Evolutionary conservation across 2,329 filamentous ascomycete species (phyloP).

Genomic region (Penicillium digitatum): DNA sequence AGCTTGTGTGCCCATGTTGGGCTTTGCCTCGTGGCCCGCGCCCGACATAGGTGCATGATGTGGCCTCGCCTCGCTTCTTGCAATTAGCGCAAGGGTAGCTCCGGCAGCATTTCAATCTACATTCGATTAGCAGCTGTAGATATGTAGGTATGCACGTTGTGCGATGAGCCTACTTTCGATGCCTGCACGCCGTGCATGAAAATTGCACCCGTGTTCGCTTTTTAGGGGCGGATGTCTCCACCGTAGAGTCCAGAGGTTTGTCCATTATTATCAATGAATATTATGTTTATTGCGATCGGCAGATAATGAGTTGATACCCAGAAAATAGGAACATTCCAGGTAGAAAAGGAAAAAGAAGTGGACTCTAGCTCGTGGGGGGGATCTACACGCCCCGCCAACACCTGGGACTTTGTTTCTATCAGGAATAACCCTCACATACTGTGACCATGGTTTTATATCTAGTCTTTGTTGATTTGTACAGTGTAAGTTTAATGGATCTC

Average conservation of each 20-base stretch:
- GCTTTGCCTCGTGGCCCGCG: slow-evolving; percentile 33
- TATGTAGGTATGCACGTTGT: neutral
- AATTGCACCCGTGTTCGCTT: slow-evolving; percentile 39
- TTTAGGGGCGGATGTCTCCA: slow-evolving; percentile 12
- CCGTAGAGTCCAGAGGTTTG: neutral
- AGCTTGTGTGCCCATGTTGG: slow-evolving; percentile 25
- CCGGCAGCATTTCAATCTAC: slow-evolving; percentile 37
- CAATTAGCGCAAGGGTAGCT: slow-evolving; percentile 36
- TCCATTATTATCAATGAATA: neutral
- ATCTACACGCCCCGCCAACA: neutral
- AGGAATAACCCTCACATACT: neutral
- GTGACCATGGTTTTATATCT: neutral
- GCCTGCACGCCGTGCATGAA: slow-evolving; percentile 38
- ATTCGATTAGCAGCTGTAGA: neutral
- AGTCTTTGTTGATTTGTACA: neutral
- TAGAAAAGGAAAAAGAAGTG: neutral
- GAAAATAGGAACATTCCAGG: neutral
- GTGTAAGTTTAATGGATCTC: slow-evolving; percentile 25
- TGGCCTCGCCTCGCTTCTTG: slow-evolving; percentile 31
- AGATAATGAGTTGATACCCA: neutral
- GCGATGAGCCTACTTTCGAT: slow-evolving; percentile 31
- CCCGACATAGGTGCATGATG: slow-evolving; percentile 34
- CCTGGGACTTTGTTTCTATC: neutral
- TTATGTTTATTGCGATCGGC: neutral
- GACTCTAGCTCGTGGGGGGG: neutral